Evolutionary conservation across 805 yeast species (phyloP).

Genomic region (Metschnikowia santaceciliae): DNA sequence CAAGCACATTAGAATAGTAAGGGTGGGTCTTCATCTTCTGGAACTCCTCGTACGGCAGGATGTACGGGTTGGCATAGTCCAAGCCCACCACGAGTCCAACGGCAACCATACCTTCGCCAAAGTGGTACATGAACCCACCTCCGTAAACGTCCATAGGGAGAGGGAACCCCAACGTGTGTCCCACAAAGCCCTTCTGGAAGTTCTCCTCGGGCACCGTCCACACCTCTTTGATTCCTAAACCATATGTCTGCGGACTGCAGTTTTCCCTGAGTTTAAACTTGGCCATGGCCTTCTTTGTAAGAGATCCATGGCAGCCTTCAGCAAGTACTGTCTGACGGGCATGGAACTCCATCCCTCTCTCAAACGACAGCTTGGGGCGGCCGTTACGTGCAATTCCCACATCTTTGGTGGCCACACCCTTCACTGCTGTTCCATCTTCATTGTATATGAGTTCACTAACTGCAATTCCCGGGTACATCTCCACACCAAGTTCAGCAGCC

Average conservation of each 20-base stretch:
- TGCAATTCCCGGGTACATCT: conserved; percentile 84
- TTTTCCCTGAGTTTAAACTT: conserved; percentile 65
- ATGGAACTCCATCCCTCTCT: conserved; percentile 95
- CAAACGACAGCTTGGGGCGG: conserved; percentile 75
- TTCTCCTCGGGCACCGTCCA: conserved; percentile 91
- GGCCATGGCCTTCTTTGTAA: conserved; percentile 71
- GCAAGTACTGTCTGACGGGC: conserved; percentile 87
- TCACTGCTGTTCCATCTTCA: conserved; percentile 51
- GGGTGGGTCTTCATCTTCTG: conserved; percentile 94
- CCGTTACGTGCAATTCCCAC: conserved; percentile 80
- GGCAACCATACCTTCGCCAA: conserved; percentile 87
- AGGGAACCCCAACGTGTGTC: conserved; percentile 91
- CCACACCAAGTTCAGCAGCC: conserved; percentile 94
- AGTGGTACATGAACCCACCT: conserved; percentile 96
- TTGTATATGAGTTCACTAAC: conserved; percentile 71
- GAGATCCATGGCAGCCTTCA: conserved; percentile 98
- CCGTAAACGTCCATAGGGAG: conserved; percentile 73
- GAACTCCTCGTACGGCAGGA: conserved; percentile 94
- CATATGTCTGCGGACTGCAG: conserved; percentile 81
- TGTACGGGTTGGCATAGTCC: conserved; percentile 91
- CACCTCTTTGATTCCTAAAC: conserved; percentile 92
- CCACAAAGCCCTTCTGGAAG: conserved; percentile 74
- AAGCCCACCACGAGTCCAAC: conserved; percentile 94
- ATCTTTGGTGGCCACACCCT: conserved; percentile 93
- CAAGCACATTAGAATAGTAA: conserved; percentile 64